phyloP scores from a whole-genome alignment of 1,284 basidiomycete species.

The Lentinula novae-zelandiae region DNA sequence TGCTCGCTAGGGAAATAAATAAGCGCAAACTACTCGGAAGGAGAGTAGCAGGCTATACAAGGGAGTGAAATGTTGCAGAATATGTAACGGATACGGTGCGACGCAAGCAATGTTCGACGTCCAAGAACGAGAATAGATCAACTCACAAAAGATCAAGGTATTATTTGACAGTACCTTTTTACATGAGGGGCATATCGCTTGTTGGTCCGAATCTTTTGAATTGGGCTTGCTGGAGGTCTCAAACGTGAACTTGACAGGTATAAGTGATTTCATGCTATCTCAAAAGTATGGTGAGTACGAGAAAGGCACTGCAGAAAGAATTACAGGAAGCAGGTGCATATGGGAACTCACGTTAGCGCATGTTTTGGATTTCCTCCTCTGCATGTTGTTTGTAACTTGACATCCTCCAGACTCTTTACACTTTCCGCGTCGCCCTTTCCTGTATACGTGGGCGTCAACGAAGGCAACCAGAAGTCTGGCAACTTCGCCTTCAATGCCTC shows the following conservation, averaged over 20 bases:
- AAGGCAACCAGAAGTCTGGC: conserved; percentile 94
- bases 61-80: not conserved
- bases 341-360: conserved; percentile 60
- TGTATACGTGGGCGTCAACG: conserved; percentile 77
- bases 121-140: not conserved
- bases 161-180: conserved; percentile 83
- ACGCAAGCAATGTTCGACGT: not conserved
- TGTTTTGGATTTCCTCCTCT: conserved; percentile 73
- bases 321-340: conserved; percentile 1
- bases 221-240: conserved; percentile 31
- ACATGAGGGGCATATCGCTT: conserved; percentile 85
- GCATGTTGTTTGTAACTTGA: conserved; percentile 86
- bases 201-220: conserved; percentile 41
- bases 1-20: no score
- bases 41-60: no score
- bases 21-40: no score
- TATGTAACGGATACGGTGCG: not conserved
- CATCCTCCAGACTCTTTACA: conserved; percentile 65
- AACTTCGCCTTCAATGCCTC: conserved; percentile 83
- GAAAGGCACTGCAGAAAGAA: not conserved
- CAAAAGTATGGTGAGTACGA: not conserved
- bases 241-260: conserved; percentile 73
- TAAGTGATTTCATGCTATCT: conserved; percentile 67
- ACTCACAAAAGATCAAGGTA: conserved; percentile 65
- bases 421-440: conserved; percentile 59